Evolutionary conservation across 2,329 filamentous ascomycete species (phyloP), one percentile per base, ranked within the genome.

Genomic region (Diaporthe citrichinensis): DNA sequence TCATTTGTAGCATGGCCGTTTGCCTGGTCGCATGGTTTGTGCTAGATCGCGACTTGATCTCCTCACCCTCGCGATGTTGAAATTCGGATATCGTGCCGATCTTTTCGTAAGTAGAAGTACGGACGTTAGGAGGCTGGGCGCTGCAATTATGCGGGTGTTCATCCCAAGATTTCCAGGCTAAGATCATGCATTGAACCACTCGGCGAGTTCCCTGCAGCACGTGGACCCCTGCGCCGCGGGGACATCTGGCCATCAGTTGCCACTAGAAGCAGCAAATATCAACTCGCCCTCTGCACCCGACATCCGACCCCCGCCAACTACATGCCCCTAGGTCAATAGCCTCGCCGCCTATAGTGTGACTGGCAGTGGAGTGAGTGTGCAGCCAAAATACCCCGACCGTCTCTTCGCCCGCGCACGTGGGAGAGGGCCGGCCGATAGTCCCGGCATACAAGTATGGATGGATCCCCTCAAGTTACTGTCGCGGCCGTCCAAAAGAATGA

Each of bases 401-500:
- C 5, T n/a, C 57, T 59, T 39, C 34, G 5, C 57, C 7, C 46
- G 74, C 44, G 51, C 72, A 78, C 76, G 77, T 78, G 75, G 74
- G 72, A 51, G 17, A 14, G 23, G 25, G 53, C 61, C 74, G 65
- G 41, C 59, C 9, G 17, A 31, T 12, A 76, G 65, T 39, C 4
- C 65, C 65, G 23, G 23, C 25, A 34, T 34, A 76, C 65, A 69
- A 75, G 58, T 25, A 77, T 76, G 76, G 72, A 75, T 77, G 76
- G 51, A 68, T 74, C n/a, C 71, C 75, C 65, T 74, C 57, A 62
- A 49, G 62, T 41, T 57, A 20, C 39, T 68, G 28, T 41, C 68
- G 51, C 73, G 61, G 49, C 74, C 59, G 61, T 55, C 74, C 28
- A 55, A 31, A 12, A 73, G 57, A 62, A 59, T 58, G 62, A 69